A percentile compares a stretch with the other conserved stretches of the same genome.
Conservation (phyloP, 768 basidiomycete genomes). For the Mycena maculata region DNA sequence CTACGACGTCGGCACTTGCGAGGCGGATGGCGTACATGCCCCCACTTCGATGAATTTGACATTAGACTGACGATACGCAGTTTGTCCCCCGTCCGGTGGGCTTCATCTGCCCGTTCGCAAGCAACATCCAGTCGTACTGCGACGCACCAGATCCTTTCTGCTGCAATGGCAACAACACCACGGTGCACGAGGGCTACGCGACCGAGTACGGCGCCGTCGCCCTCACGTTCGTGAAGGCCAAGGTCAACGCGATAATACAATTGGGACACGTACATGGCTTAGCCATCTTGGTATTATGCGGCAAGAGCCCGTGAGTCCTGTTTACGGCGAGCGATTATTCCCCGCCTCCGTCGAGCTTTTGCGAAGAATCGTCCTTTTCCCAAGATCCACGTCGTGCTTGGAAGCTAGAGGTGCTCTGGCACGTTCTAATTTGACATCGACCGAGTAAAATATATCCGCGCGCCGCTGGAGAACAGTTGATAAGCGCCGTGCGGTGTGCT, state of each 20-base stretch:
- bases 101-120: constrained; percentile 45
- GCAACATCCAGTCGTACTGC: constrained; percentile 48
- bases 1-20: constrained; percentile 49
- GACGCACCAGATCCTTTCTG: constrained; percentile 49
- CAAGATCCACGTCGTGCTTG: constrained; percentile 78
- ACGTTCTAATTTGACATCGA: constrained; percentile 73
- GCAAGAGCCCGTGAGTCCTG: no score
- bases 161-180: constrained; percentile 46
- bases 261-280: neutral
- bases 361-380: constrained; percentile 83
- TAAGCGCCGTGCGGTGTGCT: constrained; percentile 72
- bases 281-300: no score
- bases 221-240: constrained; percentile 44
- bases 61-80: no score
- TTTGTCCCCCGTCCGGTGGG: constrained; percentile 48
- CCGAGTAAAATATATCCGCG: constrained; percentile 80
- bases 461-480: constrained; percentile 72
- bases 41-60: no score
- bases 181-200: constrained; percentile 48
- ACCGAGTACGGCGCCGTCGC: constrained; percentile 46
- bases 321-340: no score
- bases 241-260: constrained; percentile 39
- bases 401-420: constrained; percentile 65
- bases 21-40: constrained; percentile 46
- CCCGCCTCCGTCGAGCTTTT: constrained; percentile 93